Evolutionary conservation across 2,329 filamentous ascomycete species (phyloP).

Genomic region (Tolypocladium endophyticum): DNA sequence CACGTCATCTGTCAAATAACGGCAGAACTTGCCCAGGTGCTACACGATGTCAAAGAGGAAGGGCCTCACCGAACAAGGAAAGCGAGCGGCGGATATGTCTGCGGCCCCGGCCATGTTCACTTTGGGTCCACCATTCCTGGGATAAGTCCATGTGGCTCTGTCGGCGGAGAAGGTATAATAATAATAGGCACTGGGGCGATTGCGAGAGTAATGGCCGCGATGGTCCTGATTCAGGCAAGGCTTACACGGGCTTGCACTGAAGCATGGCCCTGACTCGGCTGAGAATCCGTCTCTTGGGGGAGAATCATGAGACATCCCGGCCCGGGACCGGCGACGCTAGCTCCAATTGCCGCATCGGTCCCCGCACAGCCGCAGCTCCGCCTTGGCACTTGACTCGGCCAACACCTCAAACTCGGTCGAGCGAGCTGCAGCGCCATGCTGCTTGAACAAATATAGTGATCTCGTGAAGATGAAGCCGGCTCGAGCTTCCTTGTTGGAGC

Average conservation of each 20-base stretch:
- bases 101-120: neutral
- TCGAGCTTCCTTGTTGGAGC: neutral
- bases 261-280: neutral
- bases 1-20: neutral
- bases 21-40: neutral
- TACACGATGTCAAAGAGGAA: neutral
- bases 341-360: neutral
- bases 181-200: neutral
- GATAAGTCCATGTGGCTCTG: neutral
- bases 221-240: neutral
- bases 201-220: neutral
- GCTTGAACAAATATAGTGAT: neutral
- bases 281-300: neutral
- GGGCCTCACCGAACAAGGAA: neutral
- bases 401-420: too few species aligned
- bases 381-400: neutral
- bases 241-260: neutral
- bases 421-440: neutral
- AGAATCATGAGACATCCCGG: neutral
- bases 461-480: neutral
- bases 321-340: neutral
- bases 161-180: neutral
- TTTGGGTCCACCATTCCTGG: neutral
- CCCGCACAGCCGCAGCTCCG: neutral
- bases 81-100: neutral